These are phyloP conservation scores for Fusarium paranaense DNA, from an alignment of 2,329 filamentous ascomycete species.

Conservation along the genomic window DNA sequence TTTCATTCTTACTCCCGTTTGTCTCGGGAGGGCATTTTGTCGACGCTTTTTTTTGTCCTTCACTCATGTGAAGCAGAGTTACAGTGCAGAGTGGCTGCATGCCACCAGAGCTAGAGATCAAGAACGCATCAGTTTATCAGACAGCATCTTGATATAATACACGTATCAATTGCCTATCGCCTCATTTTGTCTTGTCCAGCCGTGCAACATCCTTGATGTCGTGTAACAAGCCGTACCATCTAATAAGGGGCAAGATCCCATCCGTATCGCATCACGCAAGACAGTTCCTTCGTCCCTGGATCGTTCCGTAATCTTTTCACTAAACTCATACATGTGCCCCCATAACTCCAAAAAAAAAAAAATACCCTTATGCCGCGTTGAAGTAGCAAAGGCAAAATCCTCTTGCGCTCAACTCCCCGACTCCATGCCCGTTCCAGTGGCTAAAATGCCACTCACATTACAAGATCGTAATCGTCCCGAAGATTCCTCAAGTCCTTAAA, in stretches of 20 bases:
- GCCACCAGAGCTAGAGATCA: background rate
- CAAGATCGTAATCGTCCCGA: background rate
- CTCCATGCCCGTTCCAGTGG: slow-evolving; percentile 13
- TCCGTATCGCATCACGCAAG: background rate
- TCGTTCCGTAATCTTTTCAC: background rate
- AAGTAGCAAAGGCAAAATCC: background rate
- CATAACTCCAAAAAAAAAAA: slow-evolving; percentile 13
- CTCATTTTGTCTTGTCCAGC: background rate
- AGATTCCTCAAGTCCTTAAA: background rate
- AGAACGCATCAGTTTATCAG: slow-evolving; percentile 4
- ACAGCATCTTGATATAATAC: background rate
- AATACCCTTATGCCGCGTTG: background rate
- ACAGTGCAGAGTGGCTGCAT: background rate
- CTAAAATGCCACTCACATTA: slow-evolving; percentile 14
- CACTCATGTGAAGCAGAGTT: background rate
- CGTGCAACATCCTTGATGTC: background rate
- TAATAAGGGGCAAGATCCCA: background rate
- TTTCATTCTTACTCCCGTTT: slow-evolving; percentile 35
- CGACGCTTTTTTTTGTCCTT: slow-evolving; percentile 17
- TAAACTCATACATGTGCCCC: background rate
- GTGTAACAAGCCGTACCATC: background rate
- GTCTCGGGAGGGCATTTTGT: slow-evolving; percentile 23
- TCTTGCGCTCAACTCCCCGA: slow-evolving; percentile 2
- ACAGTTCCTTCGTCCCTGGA: background rate
- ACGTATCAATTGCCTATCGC: background rate